Conservation (phyloP, 495 filamentous ascomycete genomes). For the Penicillium daleae region DNA sequence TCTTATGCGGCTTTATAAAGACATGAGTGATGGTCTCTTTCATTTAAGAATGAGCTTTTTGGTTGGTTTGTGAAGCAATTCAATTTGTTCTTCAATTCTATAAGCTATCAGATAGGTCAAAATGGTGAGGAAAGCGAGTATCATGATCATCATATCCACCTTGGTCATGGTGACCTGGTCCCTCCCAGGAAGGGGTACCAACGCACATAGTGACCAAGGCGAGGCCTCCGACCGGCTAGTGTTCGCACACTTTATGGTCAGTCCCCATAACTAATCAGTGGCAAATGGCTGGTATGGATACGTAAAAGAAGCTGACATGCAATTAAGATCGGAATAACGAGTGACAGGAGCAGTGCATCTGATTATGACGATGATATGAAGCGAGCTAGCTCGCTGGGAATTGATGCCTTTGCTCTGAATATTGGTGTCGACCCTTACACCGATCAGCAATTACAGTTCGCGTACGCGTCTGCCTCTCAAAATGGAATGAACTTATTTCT, state of each 20-base stretch:
- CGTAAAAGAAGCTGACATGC: background rate
- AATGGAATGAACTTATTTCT: slow-evolving; percentile 64
- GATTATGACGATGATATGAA: slow-evolving; percentile 63
- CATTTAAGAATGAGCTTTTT: background rate
- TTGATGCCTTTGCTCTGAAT: slow-evolving; percentile 65
- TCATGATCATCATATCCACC: background rate
- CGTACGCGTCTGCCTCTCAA: slow-evolving; percentile 59
- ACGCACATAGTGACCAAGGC: background rate
- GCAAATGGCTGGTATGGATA: background rate
- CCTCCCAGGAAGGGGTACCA: background rate
- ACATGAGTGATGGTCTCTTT: background rate
- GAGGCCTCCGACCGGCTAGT: slow-evolving; percentile 44
- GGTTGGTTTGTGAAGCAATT: background rate
- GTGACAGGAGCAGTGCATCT: slow-evolving; percentile 48
- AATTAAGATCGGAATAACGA: slow-evolving; percentile 56
- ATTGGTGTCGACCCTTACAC: slow-evolving; percentile 58
- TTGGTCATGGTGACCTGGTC: slow-evolving; percentile 1
- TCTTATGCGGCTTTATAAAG: slow-evolving; percentile 1
- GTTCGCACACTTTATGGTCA: slow-evolving; percentile 64
- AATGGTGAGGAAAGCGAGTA: slow-evolving; percentile 4
- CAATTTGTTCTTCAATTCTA: background rate
- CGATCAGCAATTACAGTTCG: slow-evolving; percentile 55
- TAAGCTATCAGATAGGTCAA: background rate
- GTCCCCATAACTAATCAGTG: background rate
- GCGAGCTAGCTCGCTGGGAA: slow-evolving; percentile 55